These are phyloP conservation scores for Rhodosporidiobolus sp. DNA, from an alignment of 768 basidiomycete genomes.

Conservation along the genomic window DNA sequence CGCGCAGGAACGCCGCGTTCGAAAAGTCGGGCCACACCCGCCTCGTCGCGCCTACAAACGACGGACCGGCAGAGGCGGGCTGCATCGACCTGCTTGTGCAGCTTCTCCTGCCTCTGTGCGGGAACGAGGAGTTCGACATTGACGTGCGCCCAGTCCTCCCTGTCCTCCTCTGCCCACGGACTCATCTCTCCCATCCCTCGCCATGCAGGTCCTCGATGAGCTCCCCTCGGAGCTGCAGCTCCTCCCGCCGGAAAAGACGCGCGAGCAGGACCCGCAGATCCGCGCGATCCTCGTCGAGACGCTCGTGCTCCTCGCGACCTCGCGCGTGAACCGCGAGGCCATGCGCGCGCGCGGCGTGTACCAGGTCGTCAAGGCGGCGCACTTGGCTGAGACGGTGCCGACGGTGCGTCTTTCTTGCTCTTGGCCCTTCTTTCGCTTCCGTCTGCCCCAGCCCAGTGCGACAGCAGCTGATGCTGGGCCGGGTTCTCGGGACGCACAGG, in stretches of 20 bases:
- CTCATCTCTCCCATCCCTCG: not conserved
- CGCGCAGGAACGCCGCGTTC: slow-evolving; percentile 72
- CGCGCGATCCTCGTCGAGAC: slow-evolving; percentile 85
- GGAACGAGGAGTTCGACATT: slow-evolving; percentile 89
- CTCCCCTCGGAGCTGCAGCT: slow-evolving; percentile 81
- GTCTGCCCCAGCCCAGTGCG: too few species aligned
- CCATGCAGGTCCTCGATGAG: slow-evolving; percentile 73
- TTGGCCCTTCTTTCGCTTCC: not conserved
- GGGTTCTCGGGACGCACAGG: slow-evolving; percentile 53
- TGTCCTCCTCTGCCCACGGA: too few species aligned
- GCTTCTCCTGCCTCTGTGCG: slow-evolving; percentile 74
- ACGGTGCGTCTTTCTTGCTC: slow-evolving; percentile 17
- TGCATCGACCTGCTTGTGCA: slow-evolving; percentile 82
- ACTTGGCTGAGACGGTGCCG: slow-evolving; percentile 65
- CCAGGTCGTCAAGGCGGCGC: slow-evolving; percentile 72
- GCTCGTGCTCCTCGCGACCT: slow-evolving; percentile 80
- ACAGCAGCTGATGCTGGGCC: not conserved
- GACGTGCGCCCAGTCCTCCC: slow-evolving; percentile 58
- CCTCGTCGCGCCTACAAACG: slow-evolving; percentile 57
- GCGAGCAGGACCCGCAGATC: slow-evolving; percentile 73
- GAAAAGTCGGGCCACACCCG: slow-evolving; percentile 65
- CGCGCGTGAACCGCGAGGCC: slow-evolving; percentile 79
- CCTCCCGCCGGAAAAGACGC: slow-evolving; percentile 74
- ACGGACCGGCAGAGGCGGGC: slow-evolving; percentile 60
- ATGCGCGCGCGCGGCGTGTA: slow-evolving; percentile 79